phyloP scores from a whole-genome alignment of 1,284 basidiomycete species.

The Phellinidium pouzarii region DNA sequence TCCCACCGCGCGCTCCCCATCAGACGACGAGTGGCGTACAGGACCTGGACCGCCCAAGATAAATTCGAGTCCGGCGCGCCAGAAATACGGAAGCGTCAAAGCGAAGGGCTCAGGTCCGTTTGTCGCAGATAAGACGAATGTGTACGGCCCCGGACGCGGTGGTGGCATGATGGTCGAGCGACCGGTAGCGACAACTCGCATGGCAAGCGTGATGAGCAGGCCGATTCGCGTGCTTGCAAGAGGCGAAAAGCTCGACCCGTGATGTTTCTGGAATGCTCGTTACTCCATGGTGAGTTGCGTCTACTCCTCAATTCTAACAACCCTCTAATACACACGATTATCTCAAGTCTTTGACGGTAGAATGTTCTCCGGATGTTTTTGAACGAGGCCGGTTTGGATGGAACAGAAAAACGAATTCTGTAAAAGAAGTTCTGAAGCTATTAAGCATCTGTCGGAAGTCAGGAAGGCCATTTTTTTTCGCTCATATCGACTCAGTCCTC shows the following conservation, averaged over 20 bases:
- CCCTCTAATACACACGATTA: background rate
- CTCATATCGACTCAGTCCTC: no score
- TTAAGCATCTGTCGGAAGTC: no score
- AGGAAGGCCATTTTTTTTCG: no score
- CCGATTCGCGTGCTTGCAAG: constrained; percentile 70
- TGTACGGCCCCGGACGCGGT: constrained; percentile 26
- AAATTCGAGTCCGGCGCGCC: constrained; percentile 1
- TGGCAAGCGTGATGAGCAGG: constrained; percentile 62
- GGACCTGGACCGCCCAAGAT: background rate
- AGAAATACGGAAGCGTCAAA: constrained; percentile 1
- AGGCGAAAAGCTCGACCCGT: constrained; percentile 68
- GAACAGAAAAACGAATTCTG: background rate
- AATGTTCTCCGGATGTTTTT: constrained; percentile 6
- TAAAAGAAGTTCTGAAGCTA: background rate
- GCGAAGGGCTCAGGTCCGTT: background rate
- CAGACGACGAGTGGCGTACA: constrained; percentile 17
- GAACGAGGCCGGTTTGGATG: constrained; percentile 2
- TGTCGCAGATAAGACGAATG: constrained; percentile 13
- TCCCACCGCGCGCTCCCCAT: constrained; percentile 3
- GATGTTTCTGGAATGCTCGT: background rate
- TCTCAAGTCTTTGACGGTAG: constrained; percentile 1
- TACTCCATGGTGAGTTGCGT: background rate
- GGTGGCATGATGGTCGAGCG: constrained; percentile 50
- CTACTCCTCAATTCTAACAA: no score
- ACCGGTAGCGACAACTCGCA: constrained; percentile 62